These are phyloP conservation scores for Pythium vanterpoolii DNA, from an alignment of 352 stramenopile species.

Conservation along the genomic window DNA sequence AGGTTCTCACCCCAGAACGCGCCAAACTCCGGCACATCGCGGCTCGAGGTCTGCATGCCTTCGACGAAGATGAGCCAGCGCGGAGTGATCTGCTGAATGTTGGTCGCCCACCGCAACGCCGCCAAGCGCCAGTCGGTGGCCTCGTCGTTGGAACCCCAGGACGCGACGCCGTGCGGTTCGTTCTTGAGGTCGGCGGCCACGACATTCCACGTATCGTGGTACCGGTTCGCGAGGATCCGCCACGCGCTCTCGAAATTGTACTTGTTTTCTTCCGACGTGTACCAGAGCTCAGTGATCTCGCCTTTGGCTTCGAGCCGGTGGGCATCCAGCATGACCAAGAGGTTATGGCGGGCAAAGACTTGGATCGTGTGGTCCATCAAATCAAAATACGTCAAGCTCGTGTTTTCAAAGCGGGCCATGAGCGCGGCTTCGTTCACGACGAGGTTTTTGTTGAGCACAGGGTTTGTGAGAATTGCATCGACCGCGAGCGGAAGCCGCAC, in stretches of 20 bases:
- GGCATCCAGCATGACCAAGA: constrained; percentile 49
- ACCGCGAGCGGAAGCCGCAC: constrained; percentile 50
- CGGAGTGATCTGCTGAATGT: constrained; percentile 28
- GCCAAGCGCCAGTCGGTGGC: constrained; percentile 48
- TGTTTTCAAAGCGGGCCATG: constrained; percentile 2
- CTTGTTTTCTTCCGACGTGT: constrained; percentile 22
- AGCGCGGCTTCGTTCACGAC: constrained; percentile 35
- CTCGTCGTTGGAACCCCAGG: constrained; percentile 35
- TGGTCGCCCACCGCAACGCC: constrained; percentile 19
- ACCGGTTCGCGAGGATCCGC: constrained; percentile 33
- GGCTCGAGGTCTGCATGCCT: constrained; percentile 37
- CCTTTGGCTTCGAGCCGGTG: constrained; percentile 38
- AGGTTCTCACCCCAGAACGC: constrained; percentile 61
- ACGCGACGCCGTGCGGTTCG: constrained; percentile 48
- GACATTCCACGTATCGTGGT: constrained; percentile 40
- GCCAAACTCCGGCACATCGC: constrained; percentile 26
- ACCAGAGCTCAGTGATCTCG: constrained; percentile 46
- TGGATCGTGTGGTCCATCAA: constrained; percentile 46
- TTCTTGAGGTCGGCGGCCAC: constrained; percentile 55
- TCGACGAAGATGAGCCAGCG: constrained; percentile 57
- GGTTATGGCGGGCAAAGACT: constrained; percentile 23
- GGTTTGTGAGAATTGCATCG: constrained; percentile 37
- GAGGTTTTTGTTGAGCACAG: constrained; percentile 31
- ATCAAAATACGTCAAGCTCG: constrained; percentile 40
- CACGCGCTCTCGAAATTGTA: constrained; percentile 30